Evolutionary conservation across 768 basidiomycete genomes (phyloP), one percentile per base, ranked within the genome.

Genomic region (Strobilomyces echinocephalus): DNA sequence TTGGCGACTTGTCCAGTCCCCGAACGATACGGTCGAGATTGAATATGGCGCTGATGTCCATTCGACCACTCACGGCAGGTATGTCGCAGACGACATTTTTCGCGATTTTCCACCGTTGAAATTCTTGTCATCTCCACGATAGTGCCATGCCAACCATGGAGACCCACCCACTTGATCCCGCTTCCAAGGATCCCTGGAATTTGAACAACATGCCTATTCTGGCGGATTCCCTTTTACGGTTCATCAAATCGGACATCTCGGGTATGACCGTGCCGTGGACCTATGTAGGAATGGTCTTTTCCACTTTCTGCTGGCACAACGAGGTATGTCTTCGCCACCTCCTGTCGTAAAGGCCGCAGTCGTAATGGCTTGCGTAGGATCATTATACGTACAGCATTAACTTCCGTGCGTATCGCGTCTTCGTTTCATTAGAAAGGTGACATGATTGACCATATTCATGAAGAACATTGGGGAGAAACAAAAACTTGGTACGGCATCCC

Each of bases 401-500:
- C 69, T 95, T 84, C 72, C 91, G 91, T 93, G 71, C 67, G 91
- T 57, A 28, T 48, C 59, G 56, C 56, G 47, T 49, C n/a, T 51
- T 54, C 46, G 40, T 34, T 59, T 54, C 48, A 50, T 63, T 52
- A 60, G 53, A 59, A 42, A 26, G 36, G 57, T 54, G 59, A 63
- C 16, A 57, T 64, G 57, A 65, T 63, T 65, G 64, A 59, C 67
- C 54, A 50, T 42, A 54, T 44, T 57, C 54, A 56, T 59, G 30
- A 59, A 95, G 93, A 95, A 88, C 94, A 97, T 68, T 97, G 93
- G 91, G 97, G 97, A 28, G 95, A 97, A 68, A 95, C 95, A 33
- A 99, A 99, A 77, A 99, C 95, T 0, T 99, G 97, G 97, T 99
- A 99, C 71, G 95, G 95, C 46, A 88, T 98, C 40, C 95, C 97